These are phyloP conservation scores for Zymoseptoria brevis DNA, from an alignment of 2,329 filamentous ascomycete species.

Conservation along the genomic window DNA sequence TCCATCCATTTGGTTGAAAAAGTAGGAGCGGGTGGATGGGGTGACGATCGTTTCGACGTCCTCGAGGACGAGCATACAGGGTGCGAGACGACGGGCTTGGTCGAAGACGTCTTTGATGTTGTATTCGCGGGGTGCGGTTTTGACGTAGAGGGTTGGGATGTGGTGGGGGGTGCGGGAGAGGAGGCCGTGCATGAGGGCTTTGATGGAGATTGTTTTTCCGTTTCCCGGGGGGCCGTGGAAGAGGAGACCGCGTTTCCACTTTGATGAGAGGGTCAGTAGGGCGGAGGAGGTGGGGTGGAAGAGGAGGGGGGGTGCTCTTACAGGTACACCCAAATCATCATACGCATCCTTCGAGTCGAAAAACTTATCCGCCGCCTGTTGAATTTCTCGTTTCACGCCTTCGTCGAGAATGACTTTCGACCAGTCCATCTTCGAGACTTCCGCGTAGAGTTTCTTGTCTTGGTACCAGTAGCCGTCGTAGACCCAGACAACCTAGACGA, in stretches of 20 bases:
- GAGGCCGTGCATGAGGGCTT: conserved; percentile 34
- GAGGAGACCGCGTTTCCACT: not conserved
- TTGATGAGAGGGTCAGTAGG: not conserved
- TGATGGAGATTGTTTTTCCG: conserved; percentile 41
- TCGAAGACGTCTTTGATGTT: conserved; percentile 47
- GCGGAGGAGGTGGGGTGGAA: not conserved
- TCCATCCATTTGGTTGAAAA: conserved; percentile 64
- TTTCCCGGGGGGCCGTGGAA: conserved; percentile 35
- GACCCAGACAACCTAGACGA: conserved; percentile 33
- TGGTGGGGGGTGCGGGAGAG: conserved; percentile 31
- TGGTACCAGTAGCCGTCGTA: conserved; percentile 37
- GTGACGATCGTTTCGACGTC: conserved; percentile 62
- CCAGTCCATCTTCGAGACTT: conserved; percentile 37
- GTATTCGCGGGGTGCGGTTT: conserved; percentile 28
- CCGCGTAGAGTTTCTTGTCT: conserved; percentile 31
- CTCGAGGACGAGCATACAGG: conserved; percentile 64
- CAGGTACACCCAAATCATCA: conserved; percentile 36
- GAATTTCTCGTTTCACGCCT: conserved; percentile 37
- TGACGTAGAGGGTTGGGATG: conserved; percentile 35
- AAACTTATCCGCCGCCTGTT: conserved; percentile 33
- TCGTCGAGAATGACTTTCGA: conserved; percentile 42
- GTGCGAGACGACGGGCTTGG: conserved; percentile 54
- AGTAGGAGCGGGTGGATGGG: conserved; percentile 56
- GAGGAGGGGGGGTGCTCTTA: not conserved
- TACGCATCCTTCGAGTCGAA: conserved; percentile 34